Base-by-base conservation (phyloP, 306 rosid genomes). In the Casuarina glauca region DNA sequence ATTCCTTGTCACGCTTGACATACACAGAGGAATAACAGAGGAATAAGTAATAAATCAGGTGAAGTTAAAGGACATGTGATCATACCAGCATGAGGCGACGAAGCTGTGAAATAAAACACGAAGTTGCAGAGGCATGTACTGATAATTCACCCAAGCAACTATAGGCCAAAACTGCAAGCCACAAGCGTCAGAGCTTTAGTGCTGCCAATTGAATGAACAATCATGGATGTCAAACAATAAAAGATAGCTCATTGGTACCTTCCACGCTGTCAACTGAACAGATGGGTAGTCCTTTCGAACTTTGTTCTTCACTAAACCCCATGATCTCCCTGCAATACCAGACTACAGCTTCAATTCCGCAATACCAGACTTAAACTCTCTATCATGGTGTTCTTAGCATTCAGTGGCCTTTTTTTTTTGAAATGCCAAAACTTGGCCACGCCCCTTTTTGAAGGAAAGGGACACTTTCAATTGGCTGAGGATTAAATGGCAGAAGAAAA, bases 91-190 rank as follows among this genome's bases (percentile, higher is more conserved):
- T 0, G 98, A 75, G 76, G 82, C 97, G 72, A 83, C 83, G 26
- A 81, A 82, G 79, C 91, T 92, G 79, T 89, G 97, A 84, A 94
- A 94, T 77, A 92, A 13, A 82, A 92, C 98, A 4, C 97, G 93
- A 52, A 92, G 80, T 79, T 94, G 97, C 80, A 76, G 26, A 51
- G 98, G 98, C 91, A 94, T 89, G 70, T 90, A 94, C 80, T 88
- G 96, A 91, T 94, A 94, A 87, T 92, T 94, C 81, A 94, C 80
- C 98, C 97, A 92, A 67, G 90, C 93, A 82, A 94, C 96, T 8
- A 94, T 74, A 12, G 98, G 98, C 97, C 97, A 92, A 81, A 94
- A 90, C 97, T 94, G 93, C 89, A 81, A 17, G 42, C 74, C 70
- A 70, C 63, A 75, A 60, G 48, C 58, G 52, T 66, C 52, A 75